Evolutionary conservation across 805 yeast genomes (phyloP).

Genomic region (Komagataella kurtzmanii): DNA sequence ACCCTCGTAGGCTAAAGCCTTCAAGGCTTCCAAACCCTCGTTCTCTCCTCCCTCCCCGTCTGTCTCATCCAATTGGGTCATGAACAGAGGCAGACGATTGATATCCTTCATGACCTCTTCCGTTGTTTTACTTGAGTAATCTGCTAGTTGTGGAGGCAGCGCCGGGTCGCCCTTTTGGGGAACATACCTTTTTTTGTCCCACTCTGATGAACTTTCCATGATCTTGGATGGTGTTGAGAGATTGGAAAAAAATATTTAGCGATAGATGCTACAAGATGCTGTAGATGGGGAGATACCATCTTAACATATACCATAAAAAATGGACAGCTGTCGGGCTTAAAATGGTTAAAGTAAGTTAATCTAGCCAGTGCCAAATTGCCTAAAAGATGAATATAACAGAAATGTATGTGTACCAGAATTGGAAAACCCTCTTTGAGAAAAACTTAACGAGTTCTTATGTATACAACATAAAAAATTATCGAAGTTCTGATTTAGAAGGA

Average conservation of each 20-base stretch:
- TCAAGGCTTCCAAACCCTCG: constrained; percentile 70
- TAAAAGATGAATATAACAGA: too few species aligned
- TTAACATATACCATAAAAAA: too few species aligned
- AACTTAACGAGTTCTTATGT: too few species aligned
- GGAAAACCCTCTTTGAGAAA: too few species aligned
- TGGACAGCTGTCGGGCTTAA: too few species aligned
- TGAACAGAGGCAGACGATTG: constrained; percentile 82
- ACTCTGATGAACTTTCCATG: constrained; percentile 6
- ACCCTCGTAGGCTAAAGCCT: constrained; percentile 88
- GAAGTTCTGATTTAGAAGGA: too few species aligned
- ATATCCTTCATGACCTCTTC: constrained; percentile 71
- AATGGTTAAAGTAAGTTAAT: too few species aligned
- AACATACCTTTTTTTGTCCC: constrained; percentile 16
- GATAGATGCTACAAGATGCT: neutral
- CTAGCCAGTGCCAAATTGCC: too few species aligned
- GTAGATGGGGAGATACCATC: neutral
- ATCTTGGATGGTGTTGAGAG: neutral
- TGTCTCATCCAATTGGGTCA: constrained; percentile 72
- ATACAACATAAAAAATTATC: too few species aligned
- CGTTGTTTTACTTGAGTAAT: constrained; percentile 44
- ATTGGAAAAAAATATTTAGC: neutral
- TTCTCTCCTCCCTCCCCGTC: constrained; percentile 73
- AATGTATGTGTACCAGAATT: too few species aligned
- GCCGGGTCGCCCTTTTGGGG: constrained; percentile 47
- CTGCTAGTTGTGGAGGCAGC: constrained; percentile 73